Base-by-base conservation (phyloP, 768 basidiomycete genomes). In the Pluteus cervinus region DNA sequence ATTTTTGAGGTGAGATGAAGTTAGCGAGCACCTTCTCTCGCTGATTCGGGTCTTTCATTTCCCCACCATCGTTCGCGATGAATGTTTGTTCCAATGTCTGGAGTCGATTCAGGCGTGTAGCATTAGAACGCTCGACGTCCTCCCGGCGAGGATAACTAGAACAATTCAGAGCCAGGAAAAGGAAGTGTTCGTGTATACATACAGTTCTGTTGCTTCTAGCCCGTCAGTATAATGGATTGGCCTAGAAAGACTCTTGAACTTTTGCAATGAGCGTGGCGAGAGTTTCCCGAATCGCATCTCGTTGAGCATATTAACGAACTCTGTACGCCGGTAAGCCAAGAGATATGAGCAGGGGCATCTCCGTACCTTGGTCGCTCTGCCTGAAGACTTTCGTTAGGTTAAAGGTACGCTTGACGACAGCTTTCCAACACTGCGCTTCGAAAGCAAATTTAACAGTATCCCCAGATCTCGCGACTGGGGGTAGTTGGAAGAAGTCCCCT, bases 401-500 rank as follows among this genome's bases (percentile, higher is more conserved):
- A 54, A 90, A 92, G 0, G 84, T 91, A 44, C 81, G 71, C 42
- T 81, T 65, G 46, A 99, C 75, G 3, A 81, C 66, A 46, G 81
- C 60, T 24, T 60, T 62, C 96, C 96, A 97, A 37, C 62, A 57
- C 12, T 73, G 61, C 0, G 91, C 92, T 52, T 99, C 92, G 52
- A 99, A 99, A 1, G 89, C 90, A 50, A 97, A 98, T 51, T 81
- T 89, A 29, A 86, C 76, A 36, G 60, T 45, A 0, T 55, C 55
- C n/a, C 53, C 52, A 17, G 72, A 68, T 55, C 81, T 92, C 5
- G 68, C 67, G 0, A 98, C 92, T 2, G 96, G 96, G 0, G 96
- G 96, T 4, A 99, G 75, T 56, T 99, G 94, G 65, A 98, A 97
- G 65, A 98, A 98, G 55, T 99, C 96, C 6, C 96, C 96, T 2